Percentiles rank a stretch among this genome's conserved stretches.
Evolutionary conservation across 1,284 basidiomycete genomes (phyloP).

Genomic region (Naganishia albida): DNA sequence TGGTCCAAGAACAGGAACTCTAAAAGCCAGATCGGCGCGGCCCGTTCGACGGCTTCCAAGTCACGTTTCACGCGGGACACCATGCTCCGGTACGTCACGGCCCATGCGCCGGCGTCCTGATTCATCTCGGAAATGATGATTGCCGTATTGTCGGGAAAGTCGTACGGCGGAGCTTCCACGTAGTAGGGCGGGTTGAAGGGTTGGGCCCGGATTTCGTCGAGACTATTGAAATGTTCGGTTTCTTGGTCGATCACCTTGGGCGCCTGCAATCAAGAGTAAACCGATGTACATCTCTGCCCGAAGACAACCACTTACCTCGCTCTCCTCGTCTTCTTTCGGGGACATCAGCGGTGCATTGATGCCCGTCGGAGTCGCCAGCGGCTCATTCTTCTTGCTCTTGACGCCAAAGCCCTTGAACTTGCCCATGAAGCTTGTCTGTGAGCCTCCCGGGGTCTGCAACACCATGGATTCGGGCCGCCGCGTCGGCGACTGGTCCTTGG

Average conservation of each 20-base stretch:
- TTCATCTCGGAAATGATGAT: conserved; percentile 83
- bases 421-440: conserved; percentile 65
- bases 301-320: background rate
- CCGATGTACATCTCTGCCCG: background rate
- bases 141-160: conserved; percentile 65
- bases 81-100: conserved; percentile 73
- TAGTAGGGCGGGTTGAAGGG: conserved; percentile 55
- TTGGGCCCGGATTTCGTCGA: conserved; percentile 68
- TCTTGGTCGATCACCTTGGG: conserved; percentile 47
- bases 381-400: conserved; percentile 57
- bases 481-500: conserved; percentile 27
- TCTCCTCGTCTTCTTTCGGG: conserved; percentile 40
- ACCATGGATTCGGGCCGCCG: conserved; percentile 13
- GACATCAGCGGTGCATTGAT: conserved; percentile 35
- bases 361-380: conserved; percentile 28
- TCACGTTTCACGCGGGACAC: conserved; percentile 68
- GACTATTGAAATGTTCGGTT: conserved; percentile 54
- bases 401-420: conserved; percentile 74
- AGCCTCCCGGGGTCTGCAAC: conserved; percentile 59
- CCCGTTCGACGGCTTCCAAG: conserved; percentile 68
- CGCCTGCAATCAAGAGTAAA: conserved; percentile 31
- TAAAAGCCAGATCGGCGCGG: conserved; percentile 82
- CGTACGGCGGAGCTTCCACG: conserved; percentile 69
- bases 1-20: conserved; percentile 70
- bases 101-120: conserved; percentile 69